phyloP scores from a whole-genome alignment of 345 rosid species.

The Litchi chinensis region DNA sequence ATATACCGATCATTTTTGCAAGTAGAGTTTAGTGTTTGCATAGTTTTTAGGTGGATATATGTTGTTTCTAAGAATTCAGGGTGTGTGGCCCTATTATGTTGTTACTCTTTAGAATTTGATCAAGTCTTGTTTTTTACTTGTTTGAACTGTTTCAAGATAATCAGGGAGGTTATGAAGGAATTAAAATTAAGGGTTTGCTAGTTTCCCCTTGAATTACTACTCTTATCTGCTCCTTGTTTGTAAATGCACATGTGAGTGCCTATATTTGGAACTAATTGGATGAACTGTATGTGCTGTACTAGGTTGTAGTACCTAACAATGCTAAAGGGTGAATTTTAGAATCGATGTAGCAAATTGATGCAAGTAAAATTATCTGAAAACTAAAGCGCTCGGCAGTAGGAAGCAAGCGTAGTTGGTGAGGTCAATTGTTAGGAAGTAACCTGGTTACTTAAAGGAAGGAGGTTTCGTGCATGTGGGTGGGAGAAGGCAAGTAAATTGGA shows the following conservation, averaged over 20 bases:
- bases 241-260: not conserved
- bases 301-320: not conserved
- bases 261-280: not conserved
- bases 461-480: no score
- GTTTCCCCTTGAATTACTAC: no score
- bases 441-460: not conserved
- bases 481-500: not conserved
- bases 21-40: not conserved
- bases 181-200: not conserved
- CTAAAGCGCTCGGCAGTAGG: not conserved
- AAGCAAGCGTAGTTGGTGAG: not conserved
- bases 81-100: not conserved
- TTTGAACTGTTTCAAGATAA: not conserved
- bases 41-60: not conserved
- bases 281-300: not conserved
- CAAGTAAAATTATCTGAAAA: not conserved
- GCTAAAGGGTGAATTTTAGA: not conserved
- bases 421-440: not conserved
- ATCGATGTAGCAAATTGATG: not conserved
- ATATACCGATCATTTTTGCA: not conserved
- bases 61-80: not conserved
- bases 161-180: not conserved
- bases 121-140: not conserved
- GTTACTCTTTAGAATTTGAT: not conserved
- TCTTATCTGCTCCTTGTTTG: not conserved